Evolutionary conservation across 75 land plant genomes (phyloP).

Genomic region (Sequoiadendron giganteum): DNA sequence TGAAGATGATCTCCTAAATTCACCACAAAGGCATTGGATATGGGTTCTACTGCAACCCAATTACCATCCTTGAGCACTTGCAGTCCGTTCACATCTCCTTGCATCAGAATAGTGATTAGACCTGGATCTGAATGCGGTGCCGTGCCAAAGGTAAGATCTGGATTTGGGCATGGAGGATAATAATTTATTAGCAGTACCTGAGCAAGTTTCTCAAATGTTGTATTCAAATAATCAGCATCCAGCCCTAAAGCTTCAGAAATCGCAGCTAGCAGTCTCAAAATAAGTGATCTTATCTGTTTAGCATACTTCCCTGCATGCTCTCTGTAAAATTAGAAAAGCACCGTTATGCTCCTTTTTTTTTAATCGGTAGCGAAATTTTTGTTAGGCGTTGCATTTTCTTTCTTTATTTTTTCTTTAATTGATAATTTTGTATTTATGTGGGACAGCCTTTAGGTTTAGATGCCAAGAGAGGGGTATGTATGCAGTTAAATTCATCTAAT

Average conservation of each 20-base stretch:
- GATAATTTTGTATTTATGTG: no score
- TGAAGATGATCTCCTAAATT: slow-evolving; percentile 28
- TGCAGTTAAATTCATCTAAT: no score
- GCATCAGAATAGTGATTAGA: slow-evolving; percentile 31
- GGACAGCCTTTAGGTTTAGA: no score
- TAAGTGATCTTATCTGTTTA: slow-evolving; percentile 21
- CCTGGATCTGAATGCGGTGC: slow-evolving; percentile 60
- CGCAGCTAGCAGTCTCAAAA: slow-evolving; percentile 30
- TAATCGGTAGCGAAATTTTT: neutral
- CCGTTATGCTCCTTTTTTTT: neutral
- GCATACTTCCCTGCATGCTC: slow-evolving; percentile 28
- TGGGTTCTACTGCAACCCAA: slow-evolving; percentile 21
- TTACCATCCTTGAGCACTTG: slow-evolving; percentile 9
- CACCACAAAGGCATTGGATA: slow-evolving; percentile 22
- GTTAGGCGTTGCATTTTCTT: neutral
- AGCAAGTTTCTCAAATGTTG: slow-evolving; percentile 33
- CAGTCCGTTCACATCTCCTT: slow-evolving; percentile 13
- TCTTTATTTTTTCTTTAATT: slow-evolving; percentile 1
- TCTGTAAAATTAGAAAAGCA: slow-evolving; percentile 10
- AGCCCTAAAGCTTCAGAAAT: slow-evolving; percentile 60
- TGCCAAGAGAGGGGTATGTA: no score
- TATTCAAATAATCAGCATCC: slow-evolving; percentile 27
- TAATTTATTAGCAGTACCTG: slow-evolving; percentile 52
- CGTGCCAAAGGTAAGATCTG: neutral
- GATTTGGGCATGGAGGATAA: slow-evolving; percentile 58